Evolutionary conservation across 2,329 filamentous ascomycete species (phyloP), one percentile per base, ranked within the genome.

Genomic region (Aspergillus novofumigatus): DNA sequence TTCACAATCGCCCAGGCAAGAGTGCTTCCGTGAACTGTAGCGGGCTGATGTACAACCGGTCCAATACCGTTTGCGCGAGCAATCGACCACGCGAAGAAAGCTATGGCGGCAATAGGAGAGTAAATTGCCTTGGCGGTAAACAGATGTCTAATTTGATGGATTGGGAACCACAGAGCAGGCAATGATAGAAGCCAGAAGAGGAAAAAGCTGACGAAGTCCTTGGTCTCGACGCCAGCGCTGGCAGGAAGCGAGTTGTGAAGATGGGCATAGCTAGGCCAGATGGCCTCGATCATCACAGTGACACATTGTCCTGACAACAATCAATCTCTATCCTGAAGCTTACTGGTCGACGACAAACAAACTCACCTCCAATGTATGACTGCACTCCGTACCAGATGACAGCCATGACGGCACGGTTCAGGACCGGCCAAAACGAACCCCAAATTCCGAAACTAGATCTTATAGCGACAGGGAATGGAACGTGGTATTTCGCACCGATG

Each of bases 51-150:
- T 25, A 96, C 82, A 63, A 97, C 91, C 1, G 91, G 91, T 1
- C 92, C 92, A 57, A 92, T 82, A 0, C 92, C 92, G 47, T 91
- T 85, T 29, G 92, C 92, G 26, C 89, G 85, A 38, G 90, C 86
- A 26, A 96, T 81, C 2, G 90, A 84, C 92, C 92, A 97, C 67
- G 91, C 88, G 73, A 96, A 89, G 73, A 94, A 94, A 14, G 89
- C 86, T 51, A 96, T 80, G 52, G 89, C 92, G n/a, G 91, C 91
- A 41, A 82, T 81, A 0, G 92, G 92, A 0, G 94, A 92, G 58
- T 95, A 84, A 69, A 86, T 89, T 0, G 92, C 86, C 77, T 97
- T 97, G 69, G 91, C 89, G 0, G 92, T 96, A 76, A 96, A 96
- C 3, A 96, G 79, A 71, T 96, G 92, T 49, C 92, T 86, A 67